Conservation (phyloP, 345 rosid genomes). For the Nasturtium officinale region DNA sequence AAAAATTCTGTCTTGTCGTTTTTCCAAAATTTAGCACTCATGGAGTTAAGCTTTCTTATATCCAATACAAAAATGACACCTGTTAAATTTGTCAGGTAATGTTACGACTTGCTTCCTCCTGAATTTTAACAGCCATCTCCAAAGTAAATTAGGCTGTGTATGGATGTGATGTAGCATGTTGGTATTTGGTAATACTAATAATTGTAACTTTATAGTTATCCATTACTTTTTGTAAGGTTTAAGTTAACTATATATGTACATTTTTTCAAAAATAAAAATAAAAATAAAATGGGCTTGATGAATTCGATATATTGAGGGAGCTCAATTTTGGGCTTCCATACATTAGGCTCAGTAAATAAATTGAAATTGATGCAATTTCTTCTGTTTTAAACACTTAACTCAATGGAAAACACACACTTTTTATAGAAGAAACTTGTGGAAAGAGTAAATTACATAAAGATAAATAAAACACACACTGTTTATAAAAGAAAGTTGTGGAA, state of each 20-base stretch:
- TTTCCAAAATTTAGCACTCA: constrained; percentile 18
- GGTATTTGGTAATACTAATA: too few species aligned
- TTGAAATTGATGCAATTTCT: not conserved
- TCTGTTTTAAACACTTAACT: too few species aligned
- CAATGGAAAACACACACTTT: too few species aligned
- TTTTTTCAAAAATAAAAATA: too few species aligned
- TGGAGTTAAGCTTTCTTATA: constrained; percentile 7
- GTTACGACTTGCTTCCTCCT: not conserved
- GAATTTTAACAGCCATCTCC: not conserved
- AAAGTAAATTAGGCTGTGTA: not conserved
- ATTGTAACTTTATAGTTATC: too few species aligned
- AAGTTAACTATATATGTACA: too few species aligned
- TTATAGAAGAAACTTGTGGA: too few species aligned
- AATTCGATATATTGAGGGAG: not conserved
- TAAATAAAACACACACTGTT: too few species aligned
- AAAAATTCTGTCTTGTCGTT: not conserved
- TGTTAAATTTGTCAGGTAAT: not conserved
- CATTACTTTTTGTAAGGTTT: too few species aligned
- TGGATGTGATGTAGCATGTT: not conserved
- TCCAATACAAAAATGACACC: not conserved
- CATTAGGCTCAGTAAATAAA: not conserved
- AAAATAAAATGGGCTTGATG: too few species aligned
- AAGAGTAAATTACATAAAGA: too few species aligned
- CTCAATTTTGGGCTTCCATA: not conserved
- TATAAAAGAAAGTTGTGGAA: too few species aligned